A percentile compares a stretch with the other conserved stretches of the same genome.
These are phyloP conservation scores for Dioscorea alata DNA, from an alignment of 106 monocot genomes.

Conservation along the genomic window DNA sequence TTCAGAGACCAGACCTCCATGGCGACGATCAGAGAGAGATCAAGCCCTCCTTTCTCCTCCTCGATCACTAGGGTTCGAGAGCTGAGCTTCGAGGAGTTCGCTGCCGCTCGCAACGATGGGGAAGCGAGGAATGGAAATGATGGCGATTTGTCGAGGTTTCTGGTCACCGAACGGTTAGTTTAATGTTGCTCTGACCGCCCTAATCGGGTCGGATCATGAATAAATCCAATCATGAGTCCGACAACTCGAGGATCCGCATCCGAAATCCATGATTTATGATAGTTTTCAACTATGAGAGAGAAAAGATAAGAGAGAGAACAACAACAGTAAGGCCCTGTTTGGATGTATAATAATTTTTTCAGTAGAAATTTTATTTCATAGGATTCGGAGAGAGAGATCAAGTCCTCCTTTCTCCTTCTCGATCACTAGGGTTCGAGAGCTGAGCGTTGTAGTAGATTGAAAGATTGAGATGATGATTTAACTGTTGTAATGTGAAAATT, in stretches of 20 bases:
- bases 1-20: slow-evolving; percentile 5
- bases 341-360: too few species aligned
- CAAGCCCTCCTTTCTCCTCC: not conserved
- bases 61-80: not conserved
- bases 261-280: too few species aligned
- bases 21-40: not conserved
- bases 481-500: too few species aligned
- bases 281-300: too few species aligned
- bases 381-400: not conserved
- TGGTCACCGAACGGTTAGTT: not conserved
- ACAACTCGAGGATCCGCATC: too few species aligned
- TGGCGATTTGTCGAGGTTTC: not conserved
- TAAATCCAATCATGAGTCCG: too few species aligned
- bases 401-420: not conserved
- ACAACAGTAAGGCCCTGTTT: too few species aligned
- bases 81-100: not conserved
- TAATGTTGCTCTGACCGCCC: not conserved
- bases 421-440: not conserved
- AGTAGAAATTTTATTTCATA: too few species aligned
- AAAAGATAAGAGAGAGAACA: too few species aligned
- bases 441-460: too few species aligned
- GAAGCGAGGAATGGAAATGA: not conserved
- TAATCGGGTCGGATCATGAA: too few species aligned
- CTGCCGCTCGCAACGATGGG: not conserved
- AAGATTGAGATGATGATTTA: too few species aligned